Base-by-base conservation (phyloP, 129 eudicot genomes). In the Logfia minima region DNA sequence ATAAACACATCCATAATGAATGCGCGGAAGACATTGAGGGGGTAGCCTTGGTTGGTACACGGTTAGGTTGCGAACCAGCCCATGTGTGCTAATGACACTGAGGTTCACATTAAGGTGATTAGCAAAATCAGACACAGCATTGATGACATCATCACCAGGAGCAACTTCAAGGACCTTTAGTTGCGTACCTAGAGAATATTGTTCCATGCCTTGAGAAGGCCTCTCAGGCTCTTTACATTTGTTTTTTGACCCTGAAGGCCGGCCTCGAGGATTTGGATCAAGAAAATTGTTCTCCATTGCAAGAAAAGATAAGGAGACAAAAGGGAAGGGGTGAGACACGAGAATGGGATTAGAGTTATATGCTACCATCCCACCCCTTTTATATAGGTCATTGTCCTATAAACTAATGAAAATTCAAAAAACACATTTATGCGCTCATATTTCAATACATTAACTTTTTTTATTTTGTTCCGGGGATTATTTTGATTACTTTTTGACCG, bases 181-280 rank as follows among this genome's bases (percentile, higher is more conserved):
- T 58, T 72, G 77, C 3, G 58, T 71, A 71, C 11, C 24, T 24
- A 14, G 24, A 21, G 24, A 43, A 55, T 72, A n/a, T 32, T 32
- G 52, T 56, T 56, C 32, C n/a, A 21, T 13, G 48, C 21, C 26
- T 72, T 59, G 52, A 55, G 24, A 71, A 71, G 62, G 63, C 16
- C 16, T 41, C n/a, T 19, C 66, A 7, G 76, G 76, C 52, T 72
- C 67, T n/a, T 56, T 32, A 56, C 51, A 53, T 55, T 58, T 72
- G 77, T 72, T 72, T 19, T 32, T 72, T 28, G 77, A 72, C 21
- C 67, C 67, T 18, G 21, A 32, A 32, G 77, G 77, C 32, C 77
- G 58, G 14, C 77, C 77, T 72, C 77, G 66, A 61, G 66, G 72
- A 53, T 56, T 72, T 72, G 66, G 29, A 19, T 28, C 77, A 56